Evolutionary conservation across 257 asterid genomes (phyloP).

Genomic region (Rubia yunnanensis): DNA sequence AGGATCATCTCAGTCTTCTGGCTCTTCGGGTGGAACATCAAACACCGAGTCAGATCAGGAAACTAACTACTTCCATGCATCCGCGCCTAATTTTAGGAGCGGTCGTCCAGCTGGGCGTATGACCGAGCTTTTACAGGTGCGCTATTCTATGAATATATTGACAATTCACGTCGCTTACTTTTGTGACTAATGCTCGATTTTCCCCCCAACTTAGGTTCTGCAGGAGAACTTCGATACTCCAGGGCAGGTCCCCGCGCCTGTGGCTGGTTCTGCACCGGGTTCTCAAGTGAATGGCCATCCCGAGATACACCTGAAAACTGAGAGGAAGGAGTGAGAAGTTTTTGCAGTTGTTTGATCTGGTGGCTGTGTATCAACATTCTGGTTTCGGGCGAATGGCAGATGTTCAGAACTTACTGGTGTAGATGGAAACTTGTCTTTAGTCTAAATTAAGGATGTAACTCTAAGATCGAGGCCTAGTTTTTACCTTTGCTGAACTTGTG

Average conservation of each 20-base stretch:
- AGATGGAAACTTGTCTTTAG: neutral
- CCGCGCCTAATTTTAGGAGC: constrained; percentile 35
- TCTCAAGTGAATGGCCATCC: constrained; percentile 11
- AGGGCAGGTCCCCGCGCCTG: constrained; percentile 24
- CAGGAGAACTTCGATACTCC: constrained; percentile 64
- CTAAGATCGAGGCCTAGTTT: too few relatives aligned
- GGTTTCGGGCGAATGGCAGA: neutral
- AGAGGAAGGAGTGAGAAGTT: constrained; percentile 1
- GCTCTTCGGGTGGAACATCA: constrained; percentile 31
- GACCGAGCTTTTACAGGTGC: constrained; percentile 88
- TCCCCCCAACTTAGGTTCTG: constrained; percentile 44
- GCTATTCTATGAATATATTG: neutral
- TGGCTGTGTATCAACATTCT: neutral
- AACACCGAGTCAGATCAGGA: constrained; percentile 7
- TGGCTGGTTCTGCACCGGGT: constrained; percentile 18
- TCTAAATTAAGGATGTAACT: neutral
- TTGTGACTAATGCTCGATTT: neutral
- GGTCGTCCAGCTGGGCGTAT: constrained; percentile 61
- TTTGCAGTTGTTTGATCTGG: neutral
- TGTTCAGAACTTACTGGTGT: too few relatives aligned
- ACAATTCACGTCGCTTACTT: neutral
- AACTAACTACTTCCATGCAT: constrained; percentile 12
- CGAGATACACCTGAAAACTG: constrained; percentile 16
- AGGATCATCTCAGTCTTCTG: constrained; percentile 43
- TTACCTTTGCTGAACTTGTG: too few relatives aligned